phyloP scores from a whole-genome alignment of 176 grass and related monocot genomes.

The Hsuehochloa calcarea region DNA sequence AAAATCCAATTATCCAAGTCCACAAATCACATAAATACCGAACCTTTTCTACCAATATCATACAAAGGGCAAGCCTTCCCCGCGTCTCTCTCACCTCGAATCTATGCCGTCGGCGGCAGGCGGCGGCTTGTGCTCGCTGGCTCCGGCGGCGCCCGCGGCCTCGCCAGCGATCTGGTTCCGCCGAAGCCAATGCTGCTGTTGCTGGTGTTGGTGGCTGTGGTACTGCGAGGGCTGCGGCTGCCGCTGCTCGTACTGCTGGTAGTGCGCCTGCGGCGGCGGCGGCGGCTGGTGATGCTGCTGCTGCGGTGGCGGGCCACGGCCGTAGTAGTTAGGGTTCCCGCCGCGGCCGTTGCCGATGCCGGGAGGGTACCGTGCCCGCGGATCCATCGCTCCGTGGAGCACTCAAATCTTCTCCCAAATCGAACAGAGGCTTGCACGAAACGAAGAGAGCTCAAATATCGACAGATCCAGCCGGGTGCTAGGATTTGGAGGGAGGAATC shows the following conservation, averaged over 20 bases:
- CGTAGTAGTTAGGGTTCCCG: constrained; percentile 61
- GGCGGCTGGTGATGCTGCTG: constrained; percentile 30
- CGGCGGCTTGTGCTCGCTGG: constrained; percentile 18
- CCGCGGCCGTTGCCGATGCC: constrained; percentile 67
- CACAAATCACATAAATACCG: constrained; percentile 11
- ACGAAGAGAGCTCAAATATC: background rate
- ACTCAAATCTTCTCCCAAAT: background rate
- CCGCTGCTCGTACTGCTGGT: constrained; percentile 56
- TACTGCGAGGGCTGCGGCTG: constrained; percentile 28
- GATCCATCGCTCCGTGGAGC: constrained; percentile 50
- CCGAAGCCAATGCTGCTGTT: constrained; percentile 61
- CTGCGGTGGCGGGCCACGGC: constrained; percentile 54
- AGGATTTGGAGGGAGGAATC: constrained; percentile 1
- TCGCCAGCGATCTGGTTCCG: constrained; percentile 52
- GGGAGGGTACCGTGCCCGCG: constrained; percentile 60
- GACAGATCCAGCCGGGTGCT: constrained; percentile 19
- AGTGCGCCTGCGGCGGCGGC: constrained; percentile 39
- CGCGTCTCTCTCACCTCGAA: constrained; percentile 46
- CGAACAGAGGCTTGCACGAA: background rate
- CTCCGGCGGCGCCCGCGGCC: constrained; percentile 20
- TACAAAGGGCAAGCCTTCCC: background rate
- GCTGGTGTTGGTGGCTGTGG: constrained; percentile 43
- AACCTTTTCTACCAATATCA: background rate
- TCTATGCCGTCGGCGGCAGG: constrained; percentile 39
- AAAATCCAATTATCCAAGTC: background rate